phyloP scores from a whole-genome alignment of 2,329 filamentous ascomycete species.

The Sphaerulina vaccinii region DNA sequence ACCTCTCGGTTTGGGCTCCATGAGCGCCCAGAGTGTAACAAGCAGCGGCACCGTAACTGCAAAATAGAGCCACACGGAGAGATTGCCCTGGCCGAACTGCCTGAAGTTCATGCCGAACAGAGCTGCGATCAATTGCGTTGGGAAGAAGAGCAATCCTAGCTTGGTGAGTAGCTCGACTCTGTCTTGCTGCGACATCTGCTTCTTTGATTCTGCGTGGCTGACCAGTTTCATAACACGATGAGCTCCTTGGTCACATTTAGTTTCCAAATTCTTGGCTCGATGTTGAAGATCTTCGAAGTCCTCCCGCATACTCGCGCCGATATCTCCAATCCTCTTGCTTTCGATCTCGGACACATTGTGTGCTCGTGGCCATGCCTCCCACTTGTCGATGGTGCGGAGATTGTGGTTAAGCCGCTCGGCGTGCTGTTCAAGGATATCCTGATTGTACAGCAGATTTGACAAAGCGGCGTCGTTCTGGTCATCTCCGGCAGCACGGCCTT shows the following conservation, averaged over 20 bases:
- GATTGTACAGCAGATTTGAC: constrained; percentile 3
- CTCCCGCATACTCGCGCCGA: not conserved
- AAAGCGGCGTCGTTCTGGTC: not conserved
- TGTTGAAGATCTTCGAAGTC: not conserved
- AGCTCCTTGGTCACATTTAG: not conserved
- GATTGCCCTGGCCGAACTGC: constrained; percentile 3
- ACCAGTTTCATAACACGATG: not conserved
- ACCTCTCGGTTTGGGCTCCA: not conserved
- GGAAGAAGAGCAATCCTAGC: constrained; percentile 6
- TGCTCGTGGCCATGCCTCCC: not conserved
- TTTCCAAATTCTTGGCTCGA: not conserved
- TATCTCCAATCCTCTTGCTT: not conserved
- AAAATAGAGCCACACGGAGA: constrained; percentile 4
- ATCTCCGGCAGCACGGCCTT: not conserved
- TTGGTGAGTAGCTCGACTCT: constrained; percentile 1
- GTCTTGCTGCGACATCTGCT: not conserved
- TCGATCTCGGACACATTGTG: not conserved
- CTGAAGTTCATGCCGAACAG: constrained; percentile 12
- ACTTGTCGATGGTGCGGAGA: not conserved
- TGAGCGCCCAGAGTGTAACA: not conserved
- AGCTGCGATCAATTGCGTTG: not conserved
- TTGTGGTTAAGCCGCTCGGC: not conserved
- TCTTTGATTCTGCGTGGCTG: not conserved
- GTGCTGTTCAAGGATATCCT: not conserved
- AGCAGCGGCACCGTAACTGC: not conserved